Conservation (phyloP, 129 eudicot genomes). For the Escallonia herrerae region DNA sequence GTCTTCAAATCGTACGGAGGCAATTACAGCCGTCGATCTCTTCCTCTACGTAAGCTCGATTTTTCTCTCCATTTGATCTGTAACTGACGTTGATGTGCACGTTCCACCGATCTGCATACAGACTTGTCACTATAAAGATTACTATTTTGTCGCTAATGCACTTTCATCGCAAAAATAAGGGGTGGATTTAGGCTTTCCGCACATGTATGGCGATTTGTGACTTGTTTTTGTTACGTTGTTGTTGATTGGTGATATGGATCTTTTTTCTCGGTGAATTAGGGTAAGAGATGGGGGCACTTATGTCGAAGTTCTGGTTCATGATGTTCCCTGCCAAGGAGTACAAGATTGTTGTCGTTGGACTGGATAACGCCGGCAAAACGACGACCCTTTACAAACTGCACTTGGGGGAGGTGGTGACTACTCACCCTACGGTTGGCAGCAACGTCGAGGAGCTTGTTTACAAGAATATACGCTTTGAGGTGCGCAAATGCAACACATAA, state of each 20-base stretch:
- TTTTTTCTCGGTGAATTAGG: background rate
- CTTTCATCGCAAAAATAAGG: too few relatives aligned
- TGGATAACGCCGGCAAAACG: conserved; percentile 96
- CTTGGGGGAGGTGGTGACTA: conserved; percentile 92
- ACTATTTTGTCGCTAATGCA: too few relatives aligned
- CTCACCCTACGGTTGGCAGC: conserved; percentile 97
- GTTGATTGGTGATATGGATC: background rate
- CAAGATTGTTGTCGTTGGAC: conserved; percentile 91
- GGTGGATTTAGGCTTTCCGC: too few relatives aligned
- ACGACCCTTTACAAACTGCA: conserved; percentile 95
- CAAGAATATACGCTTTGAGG: conserved; percentile 94
- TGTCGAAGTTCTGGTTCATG: conserved; percentile 97
- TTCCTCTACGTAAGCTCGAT: too few relatives aligned
- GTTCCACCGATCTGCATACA: too few relatives aligned
- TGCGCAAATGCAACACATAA: conserved; percentile 3
- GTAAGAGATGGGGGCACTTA: conserved; percentile 65
- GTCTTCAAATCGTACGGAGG: too few relatives aligned
- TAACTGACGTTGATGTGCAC: too few relatives aligned
- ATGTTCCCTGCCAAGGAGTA: conserved; percentile 92
- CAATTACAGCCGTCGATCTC: too few relatives aligned
- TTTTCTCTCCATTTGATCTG: too few relatives aligned
- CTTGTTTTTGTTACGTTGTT: too few relatives aligned
- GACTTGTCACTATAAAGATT: too few relatives aligned
- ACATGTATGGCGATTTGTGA: too few relatives aligned
- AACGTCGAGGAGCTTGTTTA: conserved; percentile 97